These are phyloP conservation scores for Neofusicoccum laricinum DNA, from an alignment of 2,329 filamentous ascomycete genomes.

Conservation along the genomic window DNA sequence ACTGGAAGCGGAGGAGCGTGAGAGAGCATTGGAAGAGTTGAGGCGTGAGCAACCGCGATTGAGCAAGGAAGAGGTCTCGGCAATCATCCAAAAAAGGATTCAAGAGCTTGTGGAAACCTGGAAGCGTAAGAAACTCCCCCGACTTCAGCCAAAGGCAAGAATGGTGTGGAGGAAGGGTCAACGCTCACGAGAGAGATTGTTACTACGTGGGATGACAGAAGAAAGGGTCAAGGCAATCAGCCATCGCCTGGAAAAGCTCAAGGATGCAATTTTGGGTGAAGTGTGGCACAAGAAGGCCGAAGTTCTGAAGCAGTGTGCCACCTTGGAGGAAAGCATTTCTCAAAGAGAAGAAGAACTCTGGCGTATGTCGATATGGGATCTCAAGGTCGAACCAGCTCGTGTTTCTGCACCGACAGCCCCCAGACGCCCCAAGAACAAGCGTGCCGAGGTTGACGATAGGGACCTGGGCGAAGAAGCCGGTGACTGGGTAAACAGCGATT, in stretches of 20 bases:
- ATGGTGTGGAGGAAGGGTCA: slow-evolving; percentile 60
- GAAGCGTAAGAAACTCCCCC: slow-evolving; percentile 57
- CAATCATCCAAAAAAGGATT: slow-evolving; percentile 55
- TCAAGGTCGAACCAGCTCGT: slow-evolving; percentile 20
- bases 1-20: slow-evolving; percentile 46
- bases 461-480: slow-evolving; percentile 39
- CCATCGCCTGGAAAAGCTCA: slow-evolving; percentile 55
- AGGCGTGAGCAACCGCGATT: slow-evolving; percentile 20
- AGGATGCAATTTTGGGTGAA: slow-evolving; percentile 50
- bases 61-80: slow-evolving; percentile 47
- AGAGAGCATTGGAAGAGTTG: slow-evolving; percentile 41
- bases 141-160: slow-evolving; percentile 56
- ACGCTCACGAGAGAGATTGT: slow-evolving; percentile 36
- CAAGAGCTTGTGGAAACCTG: slow-evolving; percentile 53
- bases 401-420: background rate
- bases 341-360: slow-evolving; percentile 55
- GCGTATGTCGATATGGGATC: slow-evolving; percentile 43
- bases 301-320: slow-evolving; percentile 55
- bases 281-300: slow-evolving; percentile 54
- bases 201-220: slow-evolving; percentile 46
- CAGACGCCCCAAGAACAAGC: background rate
- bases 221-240: slow-evolving; percentile 44
- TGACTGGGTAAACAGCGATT: slow-evolving; percentile 42
- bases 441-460: background rate
- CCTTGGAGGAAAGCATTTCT: slow-evolving; percentile 64